Evolutionary conservation across 331 rosid genomes (phyloP).

Genomic region (Quercus lobata): DNA sequence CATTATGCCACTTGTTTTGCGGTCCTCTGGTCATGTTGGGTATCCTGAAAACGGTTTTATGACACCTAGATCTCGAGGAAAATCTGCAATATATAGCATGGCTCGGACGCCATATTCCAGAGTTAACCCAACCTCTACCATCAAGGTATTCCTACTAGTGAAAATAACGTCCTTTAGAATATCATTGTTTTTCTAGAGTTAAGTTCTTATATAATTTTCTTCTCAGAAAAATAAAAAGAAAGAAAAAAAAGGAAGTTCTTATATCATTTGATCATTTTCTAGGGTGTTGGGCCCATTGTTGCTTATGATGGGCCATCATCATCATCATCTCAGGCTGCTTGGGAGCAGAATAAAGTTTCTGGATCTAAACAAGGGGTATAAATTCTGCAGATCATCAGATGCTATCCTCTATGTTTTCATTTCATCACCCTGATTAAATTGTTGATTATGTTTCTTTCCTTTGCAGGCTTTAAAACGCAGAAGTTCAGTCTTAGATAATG

Average conservation of each 20-base stretch:
- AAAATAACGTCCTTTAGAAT: not conserved
- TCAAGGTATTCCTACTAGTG: constrained; percentile 50
- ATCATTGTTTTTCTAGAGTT: not conserved
- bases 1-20: constrained; percentile 44
- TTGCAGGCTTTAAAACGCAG: constrained; percentile 64
- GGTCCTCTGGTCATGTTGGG: constrained; percentile 40
- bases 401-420: constrained; percentile 4
- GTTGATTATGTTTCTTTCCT: constrained; percentile 6
- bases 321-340: constrained; percentile 44
- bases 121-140: constrained; percentile 36
- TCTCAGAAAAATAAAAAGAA: too few relatives aligned
- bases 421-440: not conserved
- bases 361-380: constrained; percentile 59
- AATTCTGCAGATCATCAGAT: constrained; percentile 6
- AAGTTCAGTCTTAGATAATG: constrained; percentile 62
- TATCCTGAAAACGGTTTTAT: constrained; percentile 62
- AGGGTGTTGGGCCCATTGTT: constrained; percentile 45
- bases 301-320: constrained; percentile 42
- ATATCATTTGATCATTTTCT: constrained; percentile 18
- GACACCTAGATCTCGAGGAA: constrained; percentile 77
- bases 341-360: constrained; percentile 44
- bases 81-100: constrained; percentile 88
- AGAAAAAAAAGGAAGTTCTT: too few relatives aligned
- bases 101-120: constrained; percentile 84
- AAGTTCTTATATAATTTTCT: not conserved